A percentile compares a stretch with the other conserved stretches of the same genome.
Conservation (phyloP, 345 rosid species). For the Ceriops tagal region DNA sequence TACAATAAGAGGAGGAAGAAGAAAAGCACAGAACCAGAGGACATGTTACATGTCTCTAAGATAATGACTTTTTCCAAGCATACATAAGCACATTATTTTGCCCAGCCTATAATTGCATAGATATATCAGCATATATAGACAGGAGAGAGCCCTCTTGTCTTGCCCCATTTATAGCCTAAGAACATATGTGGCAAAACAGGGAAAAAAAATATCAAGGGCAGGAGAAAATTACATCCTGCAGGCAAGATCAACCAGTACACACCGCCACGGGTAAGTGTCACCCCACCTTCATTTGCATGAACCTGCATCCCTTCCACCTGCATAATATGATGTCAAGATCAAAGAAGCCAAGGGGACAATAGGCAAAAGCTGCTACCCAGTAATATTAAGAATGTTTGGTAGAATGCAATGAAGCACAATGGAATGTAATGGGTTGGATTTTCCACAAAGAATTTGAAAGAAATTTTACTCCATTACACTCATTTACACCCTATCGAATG, state of each 20-base stretch:
- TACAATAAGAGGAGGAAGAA: neutral
- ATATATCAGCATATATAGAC: neutral
- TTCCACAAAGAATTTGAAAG: no score
- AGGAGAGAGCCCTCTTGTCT: neutral
- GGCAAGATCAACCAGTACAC: slow-evolving; percentile 90
- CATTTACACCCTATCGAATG: no score
- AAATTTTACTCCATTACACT: no score
- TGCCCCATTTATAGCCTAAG: neutral
- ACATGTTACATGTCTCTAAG: no score
- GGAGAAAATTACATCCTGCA: slow-evolving; percentile 78
- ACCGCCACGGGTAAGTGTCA: slow-evolving; percentile 92
- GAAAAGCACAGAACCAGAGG: neutral
- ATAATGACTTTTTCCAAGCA: no score
- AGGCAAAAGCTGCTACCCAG: neutral
- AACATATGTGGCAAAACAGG: no score
- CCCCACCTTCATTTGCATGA: slow-evolving; percentile 93
- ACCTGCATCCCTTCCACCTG: slow-evolving; percentile 97
- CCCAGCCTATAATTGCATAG: no score
- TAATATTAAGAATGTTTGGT: neutral
- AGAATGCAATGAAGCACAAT: no score
- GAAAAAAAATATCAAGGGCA: neutral
- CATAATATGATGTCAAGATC: slow-evolving; percentile 16
- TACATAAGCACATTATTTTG: no score
- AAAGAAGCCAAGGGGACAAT: neutral
- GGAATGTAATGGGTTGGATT: no score